A percentile compares a stretch with the other conserved stretches of the same genome.
These are phyloP conservation scores for Ceratocystis albifundus DNA, from an alignment of 2,329 filamentous ascomycete genomes.

Conservation along the genomic window DNA sequence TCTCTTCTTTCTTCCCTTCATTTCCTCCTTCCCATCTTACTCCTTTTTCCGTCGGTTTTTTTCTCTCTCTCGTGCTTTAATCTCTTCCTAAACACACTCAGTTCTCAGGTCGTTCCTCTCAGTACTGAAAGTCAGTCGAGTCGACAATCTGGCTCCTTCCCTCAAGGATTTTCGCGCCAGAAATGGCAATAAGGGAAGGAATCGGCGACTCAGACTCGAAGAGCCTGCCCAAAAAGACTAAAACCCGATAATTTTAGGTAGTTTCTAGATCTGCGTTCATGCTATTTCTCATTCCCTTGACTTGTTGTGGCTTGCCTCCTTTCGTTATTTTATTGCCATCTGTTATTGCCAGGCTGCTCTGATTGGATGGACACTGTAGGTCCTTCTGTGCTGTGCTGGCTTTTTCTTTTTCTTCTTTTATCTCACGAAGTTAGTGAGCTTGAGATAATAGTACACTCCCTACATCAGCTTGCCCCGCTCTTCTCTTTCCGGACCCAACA, in stretches of 20 bases:
- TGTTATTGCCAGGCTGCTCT: neutral
- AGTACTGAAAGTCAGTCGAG: neutral
- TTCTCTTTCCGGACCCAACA: neutral
- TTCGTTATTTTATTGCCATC: neutral
- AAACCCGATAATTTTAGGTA: neutral
- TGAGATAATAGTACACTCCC: neutral
- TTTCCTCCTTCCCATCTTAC: neutral
- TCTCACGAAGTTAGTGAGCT: neutral
- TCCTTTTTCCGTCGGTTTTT: neutral
- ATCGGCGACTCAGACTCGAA: neutral
- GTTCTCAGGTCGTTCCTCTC: neutral
- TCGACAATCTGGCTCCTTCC: constrained; percentile 10
- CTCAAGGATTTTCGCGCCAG: neutral
- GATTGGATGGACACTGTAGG: neutral
- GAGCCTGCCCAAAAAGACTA: neutral
- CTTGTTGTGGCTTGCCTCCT: neutral
- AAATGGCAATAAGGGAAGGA: constrained; percentile 5
- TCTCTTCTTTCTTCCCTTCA: neutral
- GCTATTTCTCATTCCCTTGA: neutral
- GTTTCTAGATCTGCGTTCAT: neutral
- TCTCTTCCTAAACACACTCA: neutral
- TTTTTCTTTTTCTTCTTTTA: neutral
- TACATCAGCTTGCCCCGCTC: neutral
- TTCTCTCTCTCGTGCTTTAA: neutral
- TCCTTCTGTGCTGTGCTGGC: neutral